phyloP scores from a whole-genome alignment of 257 asterid species.

The Salvia miltiorrhiza region DNA sequence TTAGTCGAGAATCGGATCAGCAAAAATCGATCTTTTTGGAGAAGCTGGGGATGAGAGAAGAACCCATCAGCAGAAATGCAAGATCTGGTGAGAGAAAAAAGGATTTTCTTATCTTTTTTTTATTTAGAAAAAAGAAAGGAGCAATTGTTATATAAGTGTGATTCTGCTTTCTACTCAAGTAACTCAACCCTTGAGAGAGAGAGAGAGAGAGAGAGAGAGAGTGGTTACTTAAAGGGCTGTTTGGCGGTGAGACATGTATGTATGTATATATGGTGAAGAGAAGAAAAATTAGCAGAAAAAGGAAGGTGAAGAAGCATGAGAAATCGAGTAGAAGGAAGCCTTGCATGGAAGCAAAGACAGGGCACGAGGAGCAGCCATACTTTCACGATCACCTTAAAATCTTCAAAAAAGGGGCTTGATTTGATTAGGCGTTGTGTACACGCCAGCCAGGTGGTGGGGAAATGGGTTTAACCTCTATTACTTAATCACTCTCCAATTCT shows the following conservation, averaged over 20 bases:
- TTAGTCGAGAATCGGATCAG: constrained; percentile 27
- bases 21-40: constrained; percentile 20
- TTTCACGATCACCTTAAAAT: constrained; percentile 23
- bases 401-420: neutral
- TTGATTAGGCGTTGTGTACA: constrained; percentile 16
- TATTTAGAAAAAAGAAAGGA: neutral
- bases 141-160: neutral
- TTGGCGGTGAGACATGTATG: constrained; percentile 21
- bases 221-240: constrained; percentile 36
- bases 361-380: constrained; percentile 25
- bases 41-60: constrained; percentile 6
- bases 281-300: neutral
- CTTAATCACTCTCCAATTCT: neutral
- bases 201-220: constrained; percentile 24
- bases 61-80: constrained; percentile 13
- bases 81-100: constrained; percentile 30
- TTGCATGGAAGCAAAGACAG: constrained; percentile 63
- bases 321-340: constrained; percentile 28
- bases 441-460: constrained; percentile 13
- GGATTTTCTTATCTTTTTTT: neutral
- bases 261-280: constrained; percentile 1
- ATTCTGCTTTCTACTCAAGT: constrained; percentile 13
- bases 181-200: constrained; percentile 18
- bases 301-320: neutral
- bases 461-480: neutral